Evolutionary conservation across 2,329 filamentous ascomycete species (phyloP).

Genomic region (Stagonosporopsis vannaccii): DNA sequence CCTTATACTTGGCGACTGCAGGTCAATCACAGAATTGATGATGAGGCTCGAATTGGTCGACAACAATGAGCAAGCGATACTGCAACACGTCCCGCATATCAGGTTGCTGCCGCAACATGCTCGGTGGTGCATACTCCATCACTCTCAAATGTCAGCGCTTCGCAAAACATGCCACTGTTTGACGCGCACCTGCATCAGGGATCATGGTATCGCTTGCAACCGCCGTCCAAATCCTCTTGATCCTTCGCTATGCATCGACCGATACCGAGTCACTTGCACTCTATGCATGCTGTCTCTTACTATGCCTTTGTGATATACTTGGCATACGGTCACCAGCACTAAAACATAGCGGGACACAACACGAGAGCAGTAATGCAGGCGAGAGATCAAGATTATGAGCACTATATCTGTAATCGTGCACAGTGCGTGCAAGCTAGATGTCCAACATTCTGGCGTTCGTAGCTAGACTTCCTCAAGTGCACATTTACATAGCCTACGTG

Average conservation of each 20-base stretch:
- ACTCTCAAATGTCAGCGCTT: slow-evolving; percentile 10
- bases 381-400: neutral
- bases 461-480: neutral
- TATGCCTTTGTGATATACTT: neutral
- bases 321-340: neutral
- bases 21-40: slow-evolving; percentile 7
- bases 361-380: neutral
- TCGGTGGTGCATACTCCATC: slow-evolving; percentile 9
- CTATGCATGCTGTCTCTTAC: neutral
- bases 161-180: slow-evolving; percentile 21
- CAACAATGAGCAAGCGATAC: slow-evolving; percentile 5
- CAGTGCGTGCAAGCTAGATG: neutral
- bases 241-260: slow-evolving; percentile 4
- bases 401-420: neutral
- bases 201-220: slow-evolving; percentile 13
- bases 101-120: neutral
- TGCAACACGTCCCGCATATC: neutral
- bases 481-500: neutral
- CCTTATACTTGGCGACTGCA: slow-evolving; percentile 1
- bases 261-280: neutral
- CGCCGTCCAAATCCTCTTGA: slow-evolving; percentile 1
- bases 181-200: slow-evolving; percentile 9
- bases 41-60: slow-evolving; percentile 18
- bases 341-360: neutral
- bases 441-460: neutral